Base-by-base conservation (phyloP, 352 stramenopile genomes). In the Globisporangium splendens region DNA sequence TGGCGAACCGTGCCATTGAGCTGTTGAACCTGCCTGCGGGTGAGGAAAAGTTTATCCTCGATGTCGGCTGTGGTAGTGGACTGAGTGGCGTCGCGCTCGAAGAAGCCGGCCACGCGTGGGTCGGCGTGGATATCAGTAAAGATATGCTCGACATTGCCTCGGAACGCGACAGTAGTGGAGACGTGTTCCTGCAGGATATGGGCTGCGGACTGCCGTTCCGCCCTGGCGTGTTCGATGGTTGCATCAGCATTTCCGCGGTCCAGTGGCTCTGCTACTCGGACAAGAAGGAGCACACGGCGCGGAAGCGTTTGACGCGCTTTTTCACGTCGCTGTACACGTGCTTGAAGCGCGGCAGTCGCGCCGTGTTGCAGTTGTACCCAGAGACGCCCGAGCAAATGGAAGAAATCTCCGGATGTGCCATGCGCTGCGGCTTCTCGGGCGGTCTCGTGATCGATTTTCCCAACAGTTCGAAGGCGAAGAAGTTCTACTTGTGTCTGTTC, bases 261-360 rank as follows among this genome's bases (percentile, higher is more conserved):
- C 98, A 99, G 78, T 99, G 98, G 98, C 87, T 99, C 20, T 99
- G 97, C 71, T 99, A 99, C 77, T 98, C 95, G 59, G 98, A 99
- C 74, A 96, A 96, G 56, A 98, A 96, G 56, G 83, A 96, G 52
- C 96, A 99, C 73, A 97, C 86, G 42, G 83, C 86, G 41, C 77
- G 96, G 56, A 93, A 93, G 64, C 91, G 97, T 31, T 79, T 99
- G 17, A 97, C 88, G 51, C 88, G 95, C 22, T 99, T 99, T 75
- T 99, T 99, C 75, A 97, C 91, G 43, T 97, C 89, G 49, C 79
- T 96, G 0, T 96, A 94, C 69, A 93, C 80, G 60, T 90, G 82
- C 48, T 52, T 96, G 42, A 93, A 95, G 70, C 74, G 83, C 20
- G 86, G 86, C 39, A 89, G 79, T 61, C 83, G 97, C 50, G 98